Base-by-base conservation (phyloP, 1,284 basidiomycete species). In the Clitocybe nebularis region DNA sequence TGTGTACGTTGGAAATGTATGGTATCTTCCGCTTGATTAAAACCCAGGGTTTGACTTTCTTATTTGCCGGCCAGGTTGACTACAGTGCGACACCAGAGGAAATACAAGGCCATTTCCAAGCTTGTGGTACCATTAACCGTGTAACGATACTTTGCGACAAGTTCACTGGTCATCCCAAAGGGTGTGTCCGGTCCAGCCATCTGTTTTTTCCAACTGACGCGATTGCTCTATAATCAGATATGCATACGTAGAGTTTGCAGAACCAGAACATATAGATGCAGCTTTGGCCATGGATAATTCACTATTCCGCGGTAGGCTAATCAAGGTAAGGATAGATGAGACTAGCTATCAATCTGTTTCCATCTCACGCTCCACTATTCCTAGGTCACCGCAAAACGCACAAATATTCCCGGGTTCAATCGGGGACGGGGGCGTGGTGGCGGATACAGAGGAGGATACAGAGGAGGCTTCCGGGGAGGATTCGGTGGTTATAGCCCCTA, bases 81-180 rank as follows among this genome's bases (percentile, higher is more conserved):
- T 99, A 99, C 64, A 80, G 85, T 44, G 89, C 95, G 5, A 97
- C 96, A 20, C 96, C 96, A 10, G 96, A 99, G 67, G 96, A 99
- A 64, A 93, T 99, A 44, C 96, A 99, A 68, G 84, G 79, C 32
- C 96, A 99, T 65, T 99, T 99, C 71, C 89, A 93, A 61, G 85
- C 93, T 19, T 98, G 94, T 61, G 96, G 96, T 4, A 94, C 90
- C 14, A 99, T 99, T 66, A 99, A 99, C 71, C 83, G 96, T 55
- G 93, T 99, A 38, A 99, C 96, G 0, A 99, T 99, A 58, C 80
- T 99, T 19, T 99, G 96, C 66, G 96, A 99, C 77, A 99, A 99
- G 71, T 99, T 97, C 66, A 98, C 95, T 11, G 96, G 96, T 33
- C 95, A 98, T 72, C 95, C 96, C 29, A 99, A 98, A 81, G 96